Conservation (phyloP, 306 rosid species). For the Inga laurina region DNA sequence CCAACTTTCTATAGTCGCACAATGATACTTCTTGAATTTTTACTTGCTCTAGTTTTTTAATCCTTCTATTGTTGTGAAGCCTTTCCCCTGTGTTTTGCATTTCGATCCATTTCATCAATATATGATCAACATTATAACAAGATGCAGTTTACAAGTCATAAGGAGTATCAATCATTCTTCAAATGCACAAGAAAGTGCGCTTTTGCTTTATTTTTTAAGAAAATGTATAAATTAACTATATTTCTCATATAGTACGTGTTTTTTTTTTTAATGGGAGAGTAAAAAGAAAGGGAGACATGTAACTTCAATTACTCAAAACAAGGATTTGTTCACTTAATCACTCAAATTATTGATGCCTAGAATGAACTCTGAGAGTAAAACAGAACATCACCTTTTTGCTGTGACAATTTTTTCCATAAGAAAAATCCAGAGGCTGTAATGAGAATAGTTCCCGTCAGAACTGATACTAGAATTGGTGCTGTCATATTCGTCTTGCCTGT, state of each 20-base stretch:
- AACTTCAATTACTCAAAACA: too few species aligned
- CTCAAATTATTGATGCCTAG: background rate
- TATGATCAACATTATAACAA: too few species aligned
- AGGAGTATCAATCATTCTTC: too few species aligned
- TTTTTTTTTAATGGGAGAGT: too few species aligned
- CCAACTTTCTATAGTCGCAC: slow-evolving; percentile 26
- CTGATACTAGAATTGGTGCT: background rate
- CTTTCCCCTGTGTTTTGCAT: background rate
- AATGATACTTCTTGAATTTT: slow-evolving; percentile 33
- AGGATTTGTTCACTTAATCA: too few species aligned
- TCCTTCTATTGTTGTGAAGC: background rate
- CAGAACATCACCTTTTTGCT: background rate
- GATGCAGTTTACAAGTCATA: too few species aligned
- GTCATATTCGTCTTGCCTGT: background rate
- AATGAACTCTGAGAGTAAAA: background rate
- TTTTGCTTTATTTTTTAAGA: too few species aligned
- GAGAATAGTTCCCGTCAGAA: background rate
- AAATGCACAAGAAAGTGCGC: too few species aligned
- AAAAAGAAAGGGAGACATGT: too few species aligned
- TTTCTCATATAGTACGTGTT: too few species aligned
- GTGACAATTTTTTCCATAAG: background rate
- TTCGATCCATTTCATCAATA: too few species aligned
- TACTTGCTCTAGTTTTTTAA: background rate
- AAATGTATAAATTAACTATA: too few species aligned
- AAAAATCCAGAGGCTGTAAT: background rate